phyloP scores from a whole-genome alignment of 495 filamentous ascomycete genomes.

The Penicillium nucicola region DNA sequence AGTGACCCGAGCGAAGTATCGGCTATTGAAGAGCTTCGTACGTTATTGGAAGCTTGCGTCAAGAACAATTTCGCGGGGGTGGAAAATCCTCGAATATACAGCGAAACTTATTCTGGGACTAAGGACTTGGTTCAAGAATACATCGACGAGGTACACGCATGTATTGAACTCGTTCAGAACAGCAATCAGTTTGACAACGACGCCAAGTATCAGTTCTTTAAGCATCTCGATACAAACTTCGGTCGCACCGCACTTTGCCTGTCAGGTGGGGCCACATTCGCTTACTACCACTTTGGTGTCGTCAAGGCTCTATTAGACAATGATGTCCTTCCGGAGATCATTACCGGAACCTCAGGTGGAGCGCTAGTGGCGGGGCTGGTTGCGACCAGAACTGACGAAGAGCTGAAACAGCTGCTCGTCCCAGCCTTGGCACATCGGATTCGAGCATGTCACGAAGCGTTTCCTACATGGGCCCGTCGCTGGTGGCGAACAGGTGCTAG shows the following conservation, averaged over 20 bases:
- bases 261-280: constrained; percentile 92
- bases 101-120: constrained; percentile 93
- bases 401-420: constrained; percentile 79
- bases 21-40: constrained; percentile 68
- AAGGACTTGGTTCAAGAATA: constrained; percentile 89
- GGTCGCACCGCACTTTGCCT: constrained; percentile 90
- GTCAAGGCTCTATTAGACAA: constrained; percentile 88
- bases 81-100: constrained; percentile 92
- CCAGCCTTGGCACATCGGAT: constrained; percentile 83
- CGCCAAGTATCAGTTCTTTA: constrained; percentile 81
- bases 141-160: constrained; percentile 66
- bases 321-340: constrained; percentile 81
- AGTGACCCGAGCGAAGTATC: constrained; percentile 31
- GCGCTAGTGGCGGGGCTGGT: constrained; percentile 87
- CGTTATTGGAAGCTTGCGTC: constrained; percentile 80
- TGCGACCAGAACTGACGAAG: constrained; percentile 86
- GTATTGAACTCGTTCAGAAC: constrained; percentile 63
- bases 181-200: constrained; percentile 63
- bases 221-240: constrained; percentile 84
- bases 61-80: constrained; percentile 96
- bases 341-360: constrained; percentile 92
- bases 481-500: constrained; percentile 93
- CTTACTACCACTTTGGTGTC: constrained; percentile 96
- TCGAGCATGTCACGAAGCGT: constrained; percentile 74
- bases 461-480: constrained; percentile 71